Percentiles rank a stretch among this genome's conserved stretches.
These are phyloP conservation scores for Komagataea norvegica DNA, from an alignment of 1,139 yeast genomes.

Conservation along the genomic window DNA sequence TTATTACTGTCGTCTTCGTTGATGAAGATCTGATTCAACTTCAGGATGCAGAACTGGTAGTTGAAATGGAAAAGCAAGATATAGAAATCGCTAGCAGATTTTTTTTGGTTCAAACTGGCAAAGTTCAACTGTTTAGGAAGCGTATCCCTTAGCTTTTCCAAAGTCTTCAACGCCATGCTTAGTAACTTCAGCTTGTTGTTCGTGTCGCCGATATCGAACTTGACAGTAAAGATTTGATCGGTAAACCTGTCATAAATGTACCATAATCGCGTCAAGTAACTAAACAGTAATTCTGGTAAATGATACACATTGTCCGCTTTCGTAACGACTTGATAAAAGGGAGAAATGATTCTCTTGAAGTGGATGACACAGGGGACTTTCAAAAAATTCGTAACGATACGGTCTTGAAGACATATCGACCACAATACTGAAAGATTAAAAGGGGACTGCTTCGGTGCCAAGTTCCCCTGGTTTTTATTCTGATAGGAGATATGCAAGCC, in stretches of 20 bases:
- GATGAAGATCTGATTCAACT: conserved; percentile 21
- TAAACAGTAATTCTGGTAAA: conserved; percentile 24
- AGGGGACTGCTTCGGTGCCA: conserved; percentile 28
- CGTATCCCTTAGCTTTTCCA: conserved; percentile 21
- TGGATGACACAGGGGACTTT: conserved; percentile 29
- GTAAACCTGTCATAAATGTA: conserved; percentile 28
- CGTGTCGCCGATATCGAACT: conserved; percentile 29
- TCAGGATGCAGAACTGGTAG: conserved; percentile 20
- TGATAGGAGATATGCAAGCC: conserved; percentile 25
- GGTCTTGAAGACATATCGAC: conserved; percentile 23
- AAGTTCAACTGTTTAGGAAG: conserved; percentile 15
- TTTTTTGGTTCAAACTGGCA: not conserved
- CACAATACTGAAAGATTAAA: conserved; percentile 24
- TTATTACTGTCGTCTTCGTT: conserved; percentile 7
- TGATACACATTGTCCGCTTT: conserved; percentile 8
- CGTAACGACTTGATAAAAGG: conserved; percentile 24
- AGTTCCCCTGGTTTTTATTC: conserved; percentile 13
- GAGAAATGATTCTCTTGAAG: conserved; percentile 28
- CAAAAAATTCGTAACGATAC: conserved; percentile 24
- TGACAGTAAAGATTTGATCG: conserved; percentile 29
- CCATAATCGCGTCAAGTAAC: conserved; percentile 26
- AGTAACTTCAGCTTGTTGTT: conserved; percentile 23
- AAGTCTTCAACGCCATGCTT: conserved; percentile 21
- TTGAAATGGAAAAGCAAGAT: conserved; percentile 23
- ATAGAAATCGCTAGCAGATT: conserved; percentile 5